phyloP scores from a whole-genome alignment of 164 flowering plant genomes.

The grape (Vitis vinifera) region DNA sequence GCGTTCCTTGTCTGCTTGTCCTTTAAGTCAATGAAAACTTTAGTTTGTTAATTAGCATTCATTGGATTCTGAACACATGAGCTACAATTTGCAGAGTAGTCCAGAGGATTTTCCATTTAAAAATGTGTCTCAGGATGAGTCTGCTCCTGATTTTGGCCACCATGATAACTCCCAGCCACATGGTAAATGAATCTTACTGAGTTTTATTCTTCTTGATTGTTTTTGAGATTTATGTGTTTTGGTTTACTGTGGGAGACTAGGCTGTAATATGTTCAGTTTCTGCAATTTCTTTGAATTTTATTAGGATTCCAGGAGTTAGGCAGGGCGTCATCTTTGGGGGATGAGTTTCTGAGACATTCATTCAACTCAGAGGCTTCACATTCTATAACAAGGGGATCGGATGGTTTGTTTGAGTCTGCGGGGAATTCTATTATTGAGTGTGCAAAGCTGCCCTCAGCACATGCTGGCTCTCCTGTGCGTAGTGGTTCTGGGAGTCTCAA shows the following conservation, averaged over 20 bases:
- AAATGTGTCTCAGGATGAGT: constrained; percentile 17
- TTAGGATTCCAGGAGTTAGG: constrained; percentile 16
- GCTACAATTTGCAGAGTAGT: constrained; percentile 32
- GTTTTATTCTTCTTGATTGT: background rate
- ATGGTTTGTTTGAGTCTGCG: constrained; percentile 16
- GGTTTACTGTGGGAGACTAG: constrained; percentile 6
- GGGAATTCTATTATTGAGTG: constrained; percentile 19
- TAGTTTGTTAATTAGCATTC: too few relatives aligned
- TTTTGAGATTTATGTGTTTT: background rate
- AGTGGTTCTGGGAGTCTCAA: constrained; percentile 25
- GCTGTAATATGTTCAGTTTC: background rate
- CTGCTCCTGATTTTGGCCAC: constrained; percentile 15
- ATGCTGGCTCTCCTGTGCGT: constrained; percentile 23
- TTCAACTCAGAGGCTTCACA: constrained; percentile 17
- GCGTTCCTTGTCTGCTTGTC: background rate
- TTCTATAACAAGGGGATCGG: constrained; percentile 13
- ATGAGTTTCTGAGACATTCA: constrained; percentile 3
- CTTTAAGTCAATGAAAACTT: background rate
- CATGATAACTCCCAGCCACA: constrained; percentile 17
- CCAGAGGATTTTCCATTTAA: constrained; percentile 23
- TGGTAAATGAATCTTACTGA: constrained; percentile 21
- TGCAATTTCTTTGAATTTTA: background rate
- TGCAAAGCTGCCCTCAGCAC: constrained; percentile 13
- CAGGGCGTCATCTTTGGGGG: constrained; percentile 6
- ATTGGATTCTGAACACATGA: background rate